phyloP scores from a whole-genome alignment of 2,329 filamentous ascomycete species.

The Fusarium sp. region DNA sequence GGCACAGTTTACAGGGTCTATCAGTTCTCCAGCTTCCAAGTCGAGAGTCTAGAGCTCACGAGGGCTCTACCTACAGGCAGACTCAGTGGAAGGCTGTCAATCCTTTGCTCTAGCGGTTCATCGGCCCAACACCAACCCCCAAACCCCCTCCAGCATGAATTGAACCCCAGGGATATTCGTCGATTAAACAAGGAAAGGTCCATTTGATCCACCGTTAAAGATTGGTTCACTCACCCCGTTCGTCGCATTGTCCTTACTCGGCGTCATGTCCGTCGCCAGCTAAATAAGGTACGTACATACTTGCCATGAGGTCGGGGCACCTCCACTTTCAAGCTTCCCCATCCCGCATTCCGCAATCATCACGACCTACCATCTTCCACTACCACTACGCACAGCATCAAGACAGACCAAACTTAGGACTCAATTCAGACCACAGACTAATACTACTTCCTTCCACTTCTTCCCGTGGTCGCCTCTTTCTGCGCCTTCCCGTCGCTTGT shows the following conservation, averaged over 20 bases:
- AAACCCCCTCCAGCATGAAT: background rate
- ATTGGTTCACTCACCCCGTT: background rate
- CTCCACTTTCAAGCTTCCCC: slow-evolving; percentile 40
- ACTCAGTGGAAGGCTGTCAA: slow-evolving; percentile 6
- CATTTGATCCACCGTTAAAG: slow-evolving; percentile 2
- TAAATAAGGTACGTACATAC: slow-evolving; percentile 1
- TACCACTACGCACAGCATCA: slow-evolving; percentile 10
- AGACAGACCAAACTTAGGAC: background rate
- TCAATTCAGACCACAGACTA: slow-evolving; percentile 2
- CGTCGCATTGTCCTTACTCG: background rate
- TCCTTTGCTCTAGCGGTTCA: slow-evolving; percentile 8
- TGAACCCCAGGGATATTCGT: background rate
- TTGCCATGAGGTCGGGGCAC: slow-evolving; percentile 10
- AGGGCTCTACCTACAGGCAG: slow-evolving; percentile 9
- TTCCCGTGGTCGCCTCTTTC: slow-evolving; percentile 10
- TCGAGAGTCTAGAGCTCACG: slow-evolving; percentile 13
- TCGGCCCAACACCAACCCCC: slow-evolving; percentile 13
- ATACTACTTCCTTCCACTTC: background rate
- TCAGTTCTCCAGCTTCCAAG: slow-evolving; percentile 21
- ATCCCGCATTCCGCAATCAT: slow-evolving; percentile 39
- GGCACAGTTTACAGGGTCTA: background rate
- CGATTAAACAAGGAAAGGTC: slow-evolving; percentile 2
- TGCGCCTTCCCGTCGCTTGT: slow-evolving; percentile 32
- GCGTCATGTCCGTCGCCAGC: slow-evolving; percentile 8
- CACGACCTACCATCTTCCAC: slow-evolving; percentile 28